These are phyloP conservation scores for Deinandra increscens DNA, from an alignment of 129 eudicot species.

Conservation along the genomic window DNA sequence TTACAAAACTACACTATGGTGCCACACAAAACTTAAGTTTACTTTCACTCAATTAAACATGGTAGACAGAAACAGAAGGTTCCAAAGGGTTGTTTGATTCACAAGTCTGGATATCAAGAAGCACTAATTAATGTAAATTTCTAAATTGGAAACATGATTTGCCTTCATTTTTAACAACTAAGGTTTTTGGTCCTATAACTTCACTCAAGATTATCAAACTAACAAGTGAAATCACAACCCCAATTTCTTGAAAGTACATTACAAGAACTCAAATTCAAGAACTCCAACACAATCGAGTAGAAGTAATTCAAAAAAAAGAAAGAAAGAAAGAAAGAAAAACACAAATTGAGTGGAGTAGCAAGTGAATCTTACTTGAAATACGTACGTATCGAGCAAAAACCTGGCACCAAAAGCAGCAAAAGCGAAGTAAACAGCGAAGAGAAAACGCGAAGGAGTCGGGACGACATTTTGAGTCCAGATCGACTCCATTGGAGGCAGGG, in stretches of 20 bases:
- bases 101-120: slow-evolving; percentile 10
- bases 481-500: slow-evolving; percentile 56
- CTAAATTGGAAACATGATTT: too few relatives aligned
- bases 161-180: too few relatives aligned
- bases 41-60: background rate
- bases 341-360: slow-evolving; percentile 1
- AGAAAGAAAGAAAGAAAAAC: too few relatives aligned
- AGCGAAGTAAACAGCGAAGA: slow-evolving; percentile 55
- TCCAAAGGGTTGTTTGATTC: background rate
- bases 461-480: slow-evolving; percentile 45
- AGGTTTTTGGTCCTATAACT: too few relatives aligned
- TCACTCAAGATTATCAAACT: background rate
- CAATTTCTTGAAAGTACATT: background rate
- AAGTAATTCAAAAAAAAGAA: too few relatives aligned
- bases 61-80: background rate
- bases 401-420: slow-evolving; percentile 59
- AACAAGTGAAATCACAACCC: background rate
- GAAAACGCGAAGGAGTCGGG: slow-evolving; percentile 57
- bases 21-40: background rate
- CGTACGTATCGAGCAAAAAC: slow-evolving; percentile 65
- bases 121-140: background rate
- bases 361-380: slow-evolving; percentile 70
- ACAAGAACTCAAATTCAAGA: background rate
- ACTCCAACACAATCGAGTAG: background rate
- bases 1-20: background rate